These are phyloP conservation scores for Smittium culicis DNA, from an alignment of 371 early-diverging fungal species.

Conservation along the genomic window DNA sequence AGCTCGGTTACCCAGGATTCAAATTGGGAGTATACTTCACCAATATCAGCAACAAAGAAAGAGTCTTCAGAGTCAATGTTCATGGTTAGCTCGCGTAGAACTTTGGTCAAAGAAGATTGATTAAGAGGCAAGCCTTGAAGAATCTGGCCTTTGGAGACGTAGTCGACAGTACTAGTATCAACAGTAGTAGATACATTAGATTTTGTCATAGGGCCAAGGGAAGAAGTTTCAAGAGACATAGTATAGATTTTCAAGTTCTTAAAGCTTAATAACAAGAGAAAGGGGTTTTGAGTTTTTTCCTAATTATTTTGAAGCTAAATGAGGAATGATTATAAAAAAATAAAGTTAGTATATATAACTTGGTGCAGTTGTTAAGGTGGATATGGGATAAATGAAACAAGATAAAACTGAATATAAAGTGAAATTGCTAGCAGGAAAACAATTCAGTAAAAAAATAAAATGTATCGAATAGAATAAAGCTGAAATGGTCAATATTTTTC, in stretches of 20 bases:
- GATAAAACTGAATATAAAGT: too few species aligned
- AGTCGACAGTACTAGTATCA: background rate
- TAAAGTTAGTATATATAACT: background rate
- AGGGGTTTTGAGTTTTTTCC: too few species aligned
- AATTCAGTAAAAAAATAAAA: too few species aligned
- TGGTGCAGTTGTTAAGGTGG: background rate
- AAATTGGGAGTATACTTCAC: constrained; percentile 74
- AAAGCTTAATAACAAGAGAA: too few species aligned
- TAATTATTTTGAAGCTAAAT: background rate
- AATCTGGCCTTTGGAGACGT: background rate
- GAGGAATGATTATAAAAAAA: background rate
- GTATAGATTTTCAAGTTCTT: too few species aligned
- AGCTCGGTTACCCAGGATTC: constrained; percentile 61
- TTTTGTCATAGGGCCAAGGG: background rate
- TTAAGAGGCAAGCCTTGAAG: background rate
- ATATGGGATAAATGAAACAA: too few species aligned
- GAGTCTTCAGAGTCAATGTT: constrained; percentile 57
- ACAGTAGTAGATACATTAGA: background rate
- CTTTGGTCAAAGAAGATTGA: background rate
- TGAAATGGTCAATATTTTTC: too few species aligned
- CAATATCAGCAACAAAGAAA: constrained; percentile 86
- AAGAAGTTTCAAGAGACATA: too few species aligned
- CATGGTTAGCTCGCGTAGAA: background rate
- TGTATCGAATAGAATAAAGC: too few species aligned
- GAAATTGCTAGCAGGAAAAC: too few species aligned